phyloP scores from a whole-genome alignment of 2,329 filamentous ascomycete species.

The Emmonsia crescens region DNA sequence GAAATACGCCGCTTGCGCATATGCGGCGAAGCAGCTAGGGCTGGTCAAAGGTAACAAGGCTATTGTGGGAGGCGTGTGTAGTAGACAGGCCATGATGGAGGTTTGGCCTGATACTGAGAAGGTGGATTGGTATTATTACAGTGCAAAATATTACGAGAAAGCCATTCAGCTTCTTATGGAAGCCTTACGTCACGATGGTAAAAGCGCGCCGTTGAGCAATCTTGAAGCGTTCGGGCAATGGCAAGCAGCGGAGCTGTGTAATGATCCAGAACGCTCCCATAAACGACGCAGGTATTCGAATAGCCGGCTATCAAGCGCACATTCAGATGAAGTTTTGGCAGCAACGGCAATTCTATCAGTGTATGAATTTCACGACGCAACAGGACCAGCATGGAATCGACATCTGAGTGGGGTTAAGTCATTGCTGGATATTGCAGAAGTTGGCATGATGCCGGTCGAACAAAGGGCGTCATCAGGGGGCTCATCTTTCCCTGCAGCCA shows the following conservation, averaged over 20 bases:
- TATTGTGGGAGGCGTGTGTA: conserved; percentile 36
- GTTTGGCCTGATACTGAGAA: conserved; percentile 38
- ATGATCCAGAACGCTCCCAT: conserved; percentile 34
- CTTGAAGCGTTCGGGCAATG: conserved; percentile 28
- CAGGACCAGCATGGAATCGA: conserved; percentile 50
- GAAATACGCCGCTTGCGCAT: conserved; percentile 47
- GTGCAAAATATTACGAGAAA: conserved; percentile 52
- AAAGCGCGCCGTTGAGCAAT: conserved; percentile 24
- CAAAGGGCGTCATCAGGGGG: conserved; percentile 34
- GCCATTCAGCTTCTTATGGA: conserved; percentile 47
- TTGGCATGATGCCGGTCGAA: conserved; percentile 31
- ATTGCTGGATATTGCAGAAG: conserved; percentile 41
- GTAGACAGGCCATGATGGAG: conserved; percentile 43
- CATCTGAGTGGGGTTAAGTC: conserved; percentile 57
- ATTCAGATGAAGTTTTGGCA: conserved; percentile 50
- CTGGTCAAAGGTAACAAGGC: conserved; percentile 44
- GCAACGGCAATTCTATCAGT: conserved; percentile 57
- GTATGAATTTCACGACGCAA: conserved; percentile 58
- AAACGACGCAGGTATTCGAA: conserved; percentile 34
- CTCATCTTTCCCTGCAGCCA: conserved; percentile 20
- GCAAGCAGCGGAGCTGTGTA: conserved; percentile 25
- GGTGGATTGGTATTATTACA: conserved; percentile 51
- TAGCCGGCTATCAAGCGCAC: conserved; percentile 32
- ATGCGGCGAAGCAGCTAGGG: conserved; percentile 51
- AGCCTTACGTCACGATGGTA: conserved; percentile 30